These are phyloP conservation scores for Eimeria necatrix DNA, from an alignment of 169 alveolate genomes.

Conservation along the genomic window DNA sequence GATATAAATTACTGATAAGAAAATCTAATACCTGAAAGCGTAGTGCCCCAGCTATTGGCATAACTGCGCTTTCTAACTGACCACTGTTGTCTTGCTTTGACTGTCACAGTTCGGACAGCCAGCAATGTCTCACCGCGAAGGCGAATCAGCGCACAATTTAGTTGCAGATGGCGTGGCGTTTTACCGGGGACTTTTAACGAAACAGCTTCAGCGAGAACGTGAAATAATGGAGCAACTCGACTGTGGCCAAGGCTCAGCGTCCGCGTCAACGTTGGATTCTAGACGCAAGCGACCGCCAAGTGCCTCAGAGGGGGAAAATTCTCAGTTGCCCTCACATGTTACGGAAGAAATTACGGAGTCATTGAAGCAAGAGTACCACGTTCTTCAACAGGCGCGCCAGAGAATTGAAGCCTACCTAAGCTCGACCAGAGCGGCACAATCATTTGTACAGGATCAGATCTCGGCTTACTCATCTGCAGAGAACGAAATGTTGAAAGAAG, in stretches of 20 bases:
- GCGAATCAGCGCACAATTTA: constrained; percentile 9
- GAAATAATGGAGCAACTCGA: constrained; percentile 40
- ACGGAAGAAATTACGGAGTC: constrained; percentile 15
- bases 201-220: constrained; percentile 74
- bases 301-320: constrained; percentile 44
- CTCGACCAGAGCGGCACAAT: constrained; percentile 40
- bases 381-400: constrained; percentile 70
- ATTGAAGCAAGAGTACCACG: constrained; percentile 49
- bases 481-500: constrained; percentile 49
- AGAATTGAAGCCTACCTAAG: constrained; percentile 41
- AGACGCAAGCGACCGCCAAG: background rate
- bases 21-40: too few relatives aligned
- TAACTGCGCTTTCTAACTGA: background rate
- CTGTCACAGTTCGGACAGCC: constrained; percentile 68
- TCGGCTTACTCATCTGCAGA: constrained; percentile 37
- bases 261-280: background rate
- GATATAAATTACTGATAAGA: too few relatives aligned
- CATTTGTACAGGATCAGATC: constrained; percentile 60
- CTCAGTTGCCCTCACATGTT: background rate
- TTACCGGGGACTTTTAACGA: constrained; percentile 55
- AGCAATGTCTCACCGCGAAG: background rate
- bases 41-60: background rate
- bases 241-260: constrained; percentile 13
- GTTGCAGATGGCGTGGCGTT: constrained; percentile 59
- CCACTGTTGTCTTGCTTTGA: background rate